A percentile compares a stretch with the other conserved stretches of the same genome.
These are phyloP conservation scores for Fusarium proliferatum DNA, from an alignment of 2,329 filamentous ascomycete species.

Conservation along the genomic window DNA sequence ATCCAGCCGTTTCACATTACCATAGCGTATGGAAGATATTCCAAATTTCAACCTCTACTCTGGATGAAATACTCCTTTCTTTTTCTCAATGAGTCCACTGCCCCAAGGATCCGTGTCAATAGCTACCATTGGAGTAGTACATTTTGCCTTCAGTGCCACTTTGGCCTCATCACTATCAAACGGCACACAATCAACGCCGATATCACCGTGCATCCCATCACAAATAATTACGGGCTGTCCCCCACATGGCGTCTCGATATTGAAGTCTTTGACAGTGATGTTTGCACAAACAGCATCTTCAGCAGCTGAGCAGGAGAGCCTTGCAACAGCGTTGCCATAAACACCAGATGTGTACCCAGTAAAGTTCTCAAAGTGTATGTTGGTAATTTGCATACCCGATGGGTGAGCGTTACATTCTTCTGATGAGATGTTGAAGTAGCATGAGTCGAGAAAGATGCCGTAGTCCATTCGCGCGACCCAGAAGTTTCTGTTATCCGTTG, in stretches of 20 bases:
- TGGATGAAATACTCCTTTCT: conserved; percentile 3
- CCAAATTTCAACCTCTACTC: neutral
- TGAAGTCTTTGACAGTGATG: conserved; percentile 65
- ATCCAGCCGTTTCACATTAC: too few species aligned
- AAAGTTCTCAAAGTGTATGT: conserved; percentile 69
- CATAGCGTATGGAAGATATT: too few species aligned
- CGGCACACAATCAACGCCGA: conserved; percentile 29
- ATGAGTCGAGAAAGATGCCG: conserved; percentile 69
- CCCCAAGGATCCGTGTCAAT: conserved; percentile 19
- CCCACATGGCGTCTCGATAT: conserved; percentile 48
- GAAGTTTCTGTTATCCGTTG: conserved; percentile 56
- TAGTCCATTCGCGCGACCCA: conserved; percentile 68
- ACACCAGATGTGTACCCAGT: conserved; percentile 66
- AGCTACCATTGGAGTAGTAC: conserved; percentile 9
- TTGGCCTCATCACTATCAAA: conserved; percentile 22
- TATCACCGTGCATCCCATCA: conserved; percentile 23
- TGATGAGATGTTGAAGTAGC: conserved; percentile 67
- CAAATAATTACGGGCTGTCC: conserved; percentile 28
- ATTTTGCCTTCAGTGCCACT: conserved; percentile 8
- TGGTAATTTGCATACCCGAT: conserved; percentile 67
- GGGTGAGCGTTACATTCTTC: conserved; percentile 64
- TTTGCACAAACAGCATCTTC: conserved; percentile 64
- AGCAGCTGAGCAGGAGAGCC: conserved; percentile 65
- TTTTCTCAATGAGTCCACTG: neutral
- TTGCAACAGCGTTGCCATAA: conserved; percentile 64